Base-by-base conservation (phyloP, 345 rosid genomes). In the Syzygium aqueum region DNA sequence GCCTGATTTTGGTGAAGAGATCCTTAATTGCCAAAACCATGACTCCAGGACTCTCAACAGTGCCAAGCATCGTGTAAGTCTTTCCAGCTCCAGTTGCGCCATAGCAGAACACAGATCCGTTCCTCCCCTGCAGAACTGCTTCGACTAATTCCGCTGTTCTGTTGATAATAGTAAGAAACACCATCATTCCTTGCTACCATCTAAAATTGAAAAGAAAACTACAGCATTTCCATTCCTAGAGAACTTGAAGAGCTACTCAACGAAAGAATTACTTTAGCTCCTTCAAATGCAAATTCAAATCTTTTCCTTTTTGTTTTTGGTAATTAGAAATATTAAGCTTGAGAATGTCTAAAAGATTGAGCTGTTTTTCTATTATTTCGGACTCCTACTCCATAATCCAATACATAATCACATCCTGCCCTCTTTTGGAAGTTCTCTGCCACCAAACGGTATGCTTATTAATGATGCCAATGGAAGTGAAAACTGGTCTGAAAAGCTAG, bases 71-170 rank as follows among this genome's bases (percentile, higher is more conserved):
- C 17, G 99, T 96, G 87, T 96, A 92, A 12, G 98, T 97, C 94
- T 97, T 97, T 52, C 99, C 99, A 61, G 99, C 98, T 87, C 99
- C 99, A 0, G 99, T 97, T 23, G 99, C 98, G 54, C 99, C 99
- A 61, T 97, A 97, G 91, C 99, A 97, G 92, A 97, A 97, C n/a
- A 97, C 99, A 3, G 99, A 97, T 54, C 99, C 99, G 5, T 97
- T 97, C 91, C 96, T 95, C 88, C 99, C 98, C 87, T 94, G 96
- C 88, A 96, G 89, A 61, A 97, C 99, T 84, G 97, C 95, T 90
- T 95, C 98, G 56, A 97, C 95, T 53, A 97, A 95, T 33, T 95
- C 97, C 54, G 98, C 96, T 17, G 99, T 95, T 88, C 99, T 97
- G 98, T 88, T 91, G 91, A 77, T 87, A 80, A 54, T 77, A 84